Conservation (phyloP, 768 basidiomycete species). For the Termitomyces sp. region DNA sequence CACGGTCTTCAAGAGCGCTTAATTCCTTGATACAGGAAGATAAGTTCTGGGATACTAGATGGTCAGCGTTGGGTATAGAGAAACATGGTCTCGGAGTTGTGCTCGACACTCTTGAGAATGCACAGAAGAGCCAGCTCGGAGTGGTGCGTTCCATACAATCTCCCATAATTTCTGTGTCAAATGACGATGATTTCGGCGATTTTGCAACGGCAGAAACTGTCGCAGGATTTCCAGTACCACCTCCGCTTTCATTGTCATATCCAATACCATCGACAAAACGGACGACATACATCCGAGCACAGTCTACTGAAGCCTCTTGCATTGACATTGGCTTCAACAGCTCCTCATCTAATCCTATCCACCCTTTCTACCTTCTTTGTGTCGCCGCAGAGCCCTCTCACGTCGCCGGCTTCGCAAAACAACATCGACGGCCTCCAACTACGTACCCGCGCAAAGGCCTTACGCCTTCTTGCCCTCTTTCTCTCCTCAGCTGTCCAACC, state of each 20-base stretch:
- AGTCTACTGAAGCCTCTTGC: slow-evolving; percentile 55
- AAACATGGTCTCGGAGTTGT: slow-evolving; percentile 31
- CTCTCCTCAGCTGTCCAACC: slow-evolving; percentile 71
- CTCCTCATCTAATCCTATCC: slow-evolving; percentile 65
- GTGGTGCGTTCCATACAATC: slow-evolving; percentile 1
- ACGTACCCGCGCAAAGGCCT: slow-evolving; percentile 53
- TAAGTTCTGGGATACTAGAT: slow-evolving; percentile 70
- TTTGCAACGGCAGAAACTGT: slow-evolving; percentile 11
- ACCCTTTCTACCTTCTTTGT: slow-evolving; percentile 41
- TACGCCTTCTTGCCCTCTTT: slow-evolving; percentile 71
- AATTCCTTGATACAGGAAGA: slow-evolving; percentile 65
- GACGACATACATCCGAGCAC: slow-evolving; percentile 53
- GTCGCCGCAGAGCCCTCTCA: not conserved
- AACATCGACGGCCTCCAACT: slow-evolving; percentile 28
- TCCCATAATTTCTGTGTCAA: slow-evolving; percentile 5
- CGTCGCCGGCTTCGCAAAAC: not conserved
- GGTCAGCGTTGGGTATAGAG: slow-evolving; percentile 49
- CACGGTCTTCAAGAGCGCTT: slow-evolving; percentile 59
- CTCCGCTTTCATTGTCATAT: slow-evolving; percentile 12
- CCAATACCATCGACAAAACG: slow-evolving; percentile 22
- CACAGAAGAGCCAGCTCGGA: slow-evolving; percentile 84
- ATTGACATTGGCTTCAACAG: slow-evolving; percentile 42
- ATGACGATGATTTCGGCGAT: slow-evolving; percentile 16
- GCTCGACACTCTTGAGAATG: slow-evolving; percentile 49
- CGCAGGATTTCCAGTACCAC: slow-evolving; percentile 12